Base-by-base conservation (phyloP, 176 grass and related monocot genomes). In the Aegilops umbellulata region DNA sequence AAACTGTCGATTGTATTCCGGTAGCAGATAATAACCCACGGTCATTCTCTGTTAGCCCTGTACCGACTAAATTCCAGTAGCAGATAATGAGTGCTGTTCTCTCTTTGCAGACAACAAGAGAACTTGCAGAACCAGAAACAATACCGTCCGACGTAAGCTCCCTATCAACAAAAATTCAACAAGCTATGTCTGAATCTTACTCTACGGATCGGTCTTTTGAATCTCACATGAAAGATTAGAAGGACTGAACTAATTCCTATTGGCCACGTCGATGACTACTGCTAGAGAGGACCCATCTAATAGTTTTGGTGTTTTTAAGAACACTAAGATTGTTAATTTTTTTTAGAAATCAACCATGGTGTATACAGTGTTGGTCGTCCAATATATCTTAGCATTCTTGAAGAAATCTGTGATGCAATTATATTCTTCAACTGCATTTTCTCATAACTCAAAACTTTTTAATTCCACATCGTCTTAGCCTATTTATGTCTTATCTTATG, bases 101-200 rank as follows among this genome's bases (percentile, higher is more conserved):
- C 69, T 78, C 60, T 55, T 81, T 86, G 62, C 89, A 92, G 95
- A 77, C 80, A 88, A 90, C 87, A 57, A 88, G 79, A 87, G 91
- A 69, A 80, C 60, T 82, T 80, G 79, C 76, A 86, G 88, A 92
- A 86, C 75, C 79, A 80, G 75, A 85, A 87, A 83, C 83, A 79
- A 68, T 55, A 27, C 49, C 60, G 3, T 36, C 80, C 85, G 83
- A 91, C 77, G 89, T 85, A 36, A 87, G 69, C 41, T 60, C 42
- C 35, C 53, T 81, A 82, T 17, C 27, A 72, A 53, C 49, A 58
- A 41, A 73, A 79, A 68, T 17, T 65, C 13, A 17, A 66, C 23
- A 74, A 53, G 3, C 8, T 69, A 27, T 76, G 16, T 68, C 13
- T 81, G 36, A n/a, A 27, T 36, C 32, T 78, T 19, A 72, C 63